Evolutionary conservation across 768 basidiomycete genomes (phyloP), one percentile per base, ranked within the genome.

Genomic region (Pleurotus salmoneostramineus): DNA sequence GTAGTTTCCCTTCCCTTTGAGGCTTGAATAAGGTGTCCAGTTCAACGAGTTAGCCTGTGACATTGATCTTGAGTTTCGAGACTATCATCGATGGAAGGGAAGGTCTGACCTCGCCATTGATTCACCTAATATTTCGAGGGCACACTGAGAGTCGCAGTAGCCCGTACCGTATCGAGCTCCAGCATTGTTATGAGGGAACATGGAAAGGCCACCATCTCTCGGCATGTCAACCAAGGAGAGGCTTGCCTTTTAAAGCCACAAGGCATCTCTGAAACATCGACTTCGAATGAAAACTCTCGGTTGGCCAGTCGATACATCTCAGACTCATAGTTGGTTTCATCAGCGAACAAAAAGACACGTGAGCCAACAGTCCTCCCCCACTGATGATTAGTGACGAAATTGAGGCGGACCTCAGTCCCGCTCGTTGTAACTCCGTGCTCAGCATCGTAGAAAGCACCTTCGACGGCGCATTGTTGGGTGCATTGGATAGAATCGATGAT

Each of bases 231-330:
- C 43, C n/a, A 56, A 56, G n/a, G 45, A 56, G 75, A 78, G 62
- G 75, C 15, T 12, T 12, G 36, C 52, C n/a, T n/a, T n/a, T 8
- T 27, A n/a, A 32, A 17, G 3, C 65, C 56, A 15, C 56, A 56
- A 27, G 76, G 76, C 52, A 84, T 74, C 64, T 81, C 72, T 60
- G 81, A 80, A 59, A 84, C 73, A 66, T 84, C 81, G 65, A 84
- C 81, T 68, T 82, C 81, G 71, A 85, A 84, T 54, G 80, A 75
- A 72, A 84, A 82, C 70, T 84, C 83, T 66, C 80, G 73, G 76
- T 83, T 83, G 57, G 75, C 65, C 57, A 82, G 69, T 62, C 73
- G 69, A 70, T 75, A 74, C 64, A 71, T 66, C 62, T 60, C 34
- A 69, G 78, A 78, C 62, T 60, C 34, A 69, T 78, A 78, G 52